phyloP scores from a whole-genome alignment of 2,329 filamentous ascomycete species.

The Fusarium solani-melongenae region DNA sequence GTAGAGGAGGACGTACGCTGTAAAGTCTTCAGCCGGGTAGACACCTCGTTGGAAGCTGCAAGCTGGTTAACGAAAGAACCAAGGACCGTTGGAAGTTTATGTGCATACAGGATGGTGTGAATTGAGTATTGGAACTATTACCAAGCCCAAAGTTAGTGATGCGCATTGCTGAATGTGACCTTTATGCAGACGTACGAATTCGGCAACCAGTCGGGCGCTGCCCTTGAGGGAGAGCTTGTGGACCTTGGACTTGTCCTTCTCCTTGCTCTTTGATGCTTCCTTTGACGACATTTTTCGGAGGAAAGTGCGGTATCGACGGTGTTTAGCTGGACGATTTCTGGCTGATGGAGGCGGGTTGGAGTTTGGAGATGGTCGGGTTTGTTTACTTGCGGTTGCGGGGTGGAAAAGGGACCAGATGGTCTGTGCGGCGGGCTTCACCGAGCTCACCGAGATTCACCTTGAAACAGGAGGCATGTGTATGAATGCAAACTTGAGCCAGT shows the following conservation, averaged over 20 bases:
- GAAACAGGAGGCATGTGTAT: background rate
- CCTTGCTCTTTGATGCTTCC: slow-evolving; percentile 46
- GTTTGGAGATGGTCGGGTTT: slow-evolving; percentile 28
- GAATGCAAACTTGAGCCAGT: background rate
- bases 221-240: slow-evolving; percentile 95
- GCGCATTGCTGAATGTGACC: background rate
- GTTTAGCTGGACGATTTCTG: background rate
- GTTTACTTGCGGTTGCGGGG: slow-evolving; percentile 47
- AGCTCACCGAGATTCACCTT: slow-evolving; percentile 33
- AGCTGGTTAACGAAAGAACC: slow-evolving; percentile 1
- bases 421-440: slow-evolving; percentile 43
- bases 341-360: background rate
- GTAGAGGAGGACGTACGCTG: slow-evolving; percentile 70
- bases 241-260: slow-evolving; percentile 83
- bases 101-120: slow-evolving; percentile 85
- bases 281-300: slow-evolving; percentile 47
- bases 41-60: slow-evolving; percentile 84
- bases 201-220: slow-evolving; percentile 86
- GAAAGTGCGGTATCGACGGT: background rate
- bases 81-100: background rate
- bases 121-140: slow-evolving; percentile 94
- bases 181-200: slow-evolving; percentile 80
- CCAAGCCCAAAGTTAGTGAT: slow-evolving; percentile 27
- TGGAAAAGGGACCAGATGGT: slow-evolving; percentile 30
- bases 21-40: slow-evolving; percentile 96